Base-by-base conservation (phyloP, 495 filamentous ascomycete genomes). In the Lepraria neglecta region DNA sequence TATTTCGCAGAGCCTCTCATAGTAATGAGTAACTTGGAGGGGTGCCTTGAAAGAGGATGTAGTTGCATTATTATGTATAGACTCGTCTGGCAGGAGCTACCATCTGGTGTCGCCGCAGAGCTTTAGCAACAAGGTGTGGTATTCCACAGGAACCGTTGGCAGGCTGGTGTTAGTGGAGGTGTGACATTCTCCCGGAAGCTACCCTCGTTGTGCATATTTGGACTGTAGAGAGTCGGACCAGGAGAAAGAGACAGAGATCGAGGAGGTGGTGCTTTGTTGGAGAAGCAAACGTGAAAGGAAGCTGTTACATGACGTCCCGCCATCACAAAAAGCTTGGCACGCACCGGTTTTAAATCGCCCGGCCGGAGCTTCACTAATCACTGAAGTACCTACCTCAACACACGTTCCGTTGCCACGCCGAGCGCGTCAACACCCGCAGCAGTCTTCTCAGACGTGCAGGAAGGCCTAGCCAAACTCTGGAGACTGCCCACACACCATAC, bases 21-120 rank as follows among this genome's bases (percentile, higher is more conserved):
- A 42, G 30, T 64, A 52, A 6, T 54, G 27, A n/a, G n/a, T 24
- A 6, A 35, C 17, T 3, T 47, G 10, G 4, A 6, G 19, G 19
- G 44, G 17, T 30, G 24, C 58, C 53, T 19, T 69, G 61, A 65
- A 57, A 64, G 15, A 35, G 35, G 3, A 28, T 33, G 35, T 38
- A 38, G 35, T 54, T 11, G 51, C 51, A 54, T 54, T 6, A 4
- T 35, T 54, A 5, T n/a, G n/a, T 6, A 6, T 3, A 54, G 17
- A 21, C 11, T 11, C 19, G 28, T 28, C 17, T 12, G 28, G 51
- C 30, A 30, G 51, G 51, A 12, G 31, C 17, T 19, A 35, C 6
- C 51, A 38, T 31, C 11, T 38, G 28, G 31, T 4, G 10, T 38
- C 15, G 31, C 28, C 9, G 31, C 6, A 31, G 31, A 35, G n/a